A percentile compares a stretch with the other conserved stretches of the same genome.
phyloP scores from a whole-genome alignment of 208 protist species.

The Acanthamoeba lenticulata region DNA sequence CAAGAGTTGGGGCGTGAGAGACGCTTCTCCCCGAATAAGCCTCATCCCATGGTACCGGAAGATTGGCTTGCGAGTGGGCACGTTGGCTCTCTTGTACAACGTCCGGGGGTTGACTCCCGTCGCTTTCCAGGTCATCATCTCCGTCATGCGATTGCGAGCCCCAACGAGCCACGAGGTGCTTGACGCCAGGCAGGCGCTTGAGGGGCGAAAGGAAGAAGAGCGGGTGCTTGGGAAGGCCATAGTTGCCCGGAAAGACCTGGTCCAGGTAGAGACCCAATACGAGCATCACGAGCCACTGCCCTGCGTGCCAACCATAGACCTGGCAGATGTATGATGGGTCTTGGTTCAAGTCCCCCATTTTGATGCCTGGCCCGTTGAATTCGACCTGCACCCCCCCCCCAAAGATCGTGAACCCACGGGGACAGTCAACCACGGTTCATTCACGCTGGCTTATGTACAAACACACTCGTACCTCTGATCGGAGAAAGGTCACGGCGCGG shows the following conservation, averaged over 20 bases:
- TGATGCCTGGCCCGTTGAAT: constrained; percentile 7
- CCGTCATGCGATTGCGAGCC: not conserved
- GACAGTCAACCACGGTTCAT: too few relatives aligned
- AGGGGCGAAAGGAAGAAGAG: constrained; percentile 63
- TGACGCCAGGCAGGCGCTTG: constrained; percentile 9
- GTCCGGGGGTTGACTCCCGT: not conserved
- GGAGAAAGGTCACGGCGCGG: not conserved
- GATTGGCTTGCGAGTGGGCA: not conserved
- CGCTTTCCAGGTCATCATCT: not conserved
- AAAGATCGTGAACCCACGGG: too few relatives aligned
- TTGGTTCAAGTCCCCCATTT: not conserved
- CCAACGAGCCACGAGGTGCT: not conserved
- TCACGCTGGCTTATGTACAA: too few relatives aligned
- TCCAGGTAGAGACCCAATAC: constrained; percentile 26
- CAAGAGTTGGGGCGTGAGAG: too few relatives aligned
- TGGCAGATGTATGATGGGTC: not conserved
- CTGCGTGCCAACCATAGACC: not conserved
- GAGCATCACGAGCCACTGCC: constrained; percentile 22
- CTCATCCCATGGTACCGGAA: too few relatives aligned
- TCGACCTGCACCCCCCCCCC: too few relatives aligned
- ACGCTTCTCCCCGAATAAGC: too few relatives aligned
- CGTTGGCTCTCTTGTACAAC: not conserved
- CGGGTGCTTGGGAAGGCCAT: constrained; percentile 44
- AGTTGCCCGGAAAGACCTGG: constrained; percentile 34
- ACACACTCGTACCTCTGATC: too few relatives aligned